Base-by-base conservation (phyloP, 768 basidiomycete species). In the Pleurotus djamor region DNA sequence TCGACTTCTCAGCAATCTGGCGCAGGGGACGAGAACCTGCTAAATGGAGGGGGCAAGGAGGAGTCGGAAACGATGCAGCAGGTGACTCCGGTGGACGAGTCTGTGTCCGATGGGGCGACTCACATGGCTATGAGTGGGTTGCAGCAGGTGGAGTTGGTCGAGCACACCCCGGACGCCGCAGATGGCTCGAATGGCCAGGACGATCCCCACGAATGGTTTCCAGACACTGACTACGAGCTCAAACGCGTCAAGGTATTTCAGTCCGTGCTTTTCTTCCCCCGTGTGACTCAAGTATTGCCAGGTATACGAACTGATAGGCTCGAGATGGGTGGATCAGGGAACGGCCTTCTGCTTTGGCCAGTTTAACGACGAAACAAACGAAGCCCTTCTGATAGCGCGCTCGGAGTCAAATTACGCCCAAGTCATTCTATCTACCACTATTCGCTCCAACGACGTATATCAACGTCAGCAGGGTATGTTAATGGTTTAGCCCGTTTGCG, bases 311-410 rank as follows among this genome's bases (percentile, higher is more conserved):
- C 88, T 99, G 60, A 84, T 94, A 56, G 93, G 90, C 60, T 83
- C 90, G 63, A 85, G 88, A 59, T 99, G 97, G 97, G 83, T 88
- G 58, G 97, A 99, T 79, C 88, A 94, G 70, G 97, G 97, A 49
- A 99, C 97, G 14, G 97, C 97, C 1, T 92, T 95, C 70, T 97
- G 96, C 72, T 92, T 91, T 67, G 95, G 95, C 48, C 88, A 95
- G 69, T 91, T 90, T 63, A 84, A 87, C 65, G 84, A 89, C 65
- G 85, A 89, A 52, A 82, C 82, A 51, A 87, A 85, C 66, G 90
- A 89, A 69, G 95, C 89, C 4, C 81, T 87, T 59, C 85, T 95
- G 56, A 85, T 93, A 64, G 93, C 92, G n/a, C 89, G 89, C 61
- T 84, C 89, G 14, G 94, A 94, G 72, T 74, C 82, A 62, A 85